Conservation (phyloP, 768 basidiomycete species). For the Agrocybe praecox region DNA sequence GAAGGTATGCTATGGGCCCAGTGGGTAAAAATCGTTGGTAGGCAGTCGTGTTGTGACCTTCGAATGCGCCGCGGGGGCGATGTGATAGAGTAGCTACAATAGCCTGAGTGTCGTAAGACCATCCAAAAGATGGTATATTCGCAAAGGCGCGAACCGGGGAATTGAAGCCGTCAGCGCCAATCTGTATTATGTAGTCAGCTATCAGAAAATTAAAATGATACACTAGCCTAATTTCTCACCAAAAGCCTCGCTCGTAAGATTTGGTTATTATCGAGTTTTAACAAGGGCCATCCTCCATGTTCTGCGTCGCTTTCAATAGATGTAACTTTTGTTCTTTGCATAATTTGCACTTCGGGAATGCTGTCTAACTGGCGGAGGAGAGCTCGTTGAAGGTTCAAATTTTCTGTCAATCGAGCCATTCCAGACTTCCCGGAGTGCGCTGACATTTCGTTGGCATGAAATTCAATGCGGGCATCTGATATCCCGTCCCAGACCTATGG, state of each 20-base stretch:
- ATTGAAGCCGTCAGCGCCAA: slow-evolving; percentile 95
- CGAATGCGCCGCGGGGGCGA: slow-evolving; percentile 60
- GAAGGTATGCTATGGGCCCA: slow-evolving; percentile 94
- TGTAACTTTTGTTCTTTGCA: slow-evolving; percentile 76
- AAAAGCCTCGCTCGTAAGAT: slow-evolving; percentile 74
- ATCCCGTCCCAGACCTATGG: slow-evolving; percentile 89
- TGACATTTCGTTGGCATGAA: slow-evolving; percentile 56
- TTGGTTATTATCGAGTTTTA: slow-evolving; percentile 71
- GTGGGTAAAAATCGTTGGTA: slow-evolving; percentile 96
- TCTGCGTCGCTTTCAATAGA: slow-evolving; percentile 61
- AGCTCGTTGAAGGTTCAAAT: slow-evolving; percentile 88
- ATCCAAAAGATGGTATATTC: slow-evolving; percentile 85
- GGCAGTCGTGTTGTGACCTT: slow-evolving; percentile 74
- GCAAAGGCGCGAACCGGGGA: slow-evolving; percentile 92
- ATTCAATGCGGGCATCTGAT: slow-evolving; percentile 77
- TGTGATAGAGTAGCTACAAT: slow-evolving; percentile 90
- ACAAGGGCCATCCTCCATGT: slow-evolving; percentile 74
- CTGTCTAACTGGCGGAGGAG: slow-evolving; percentile 66
- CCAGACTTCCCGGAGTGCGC: slow-evolving; percentile 27
- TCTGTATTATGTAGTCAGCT: slow-evolving; percentile 38
- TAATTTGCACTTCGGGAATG: slow-evolving; percentile 55
- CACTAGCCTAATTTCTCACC: slow-evolving; percentile 41
- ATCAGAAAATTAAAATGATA: not conserved
- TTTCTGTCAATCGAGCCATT: slow-evolving; percentile 91
- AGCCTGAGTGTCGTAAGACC: slow-evolving; percentile 88